Conservation (phyloP, 768 basidiomycete genomes). For the Lactifluus volemus region DNA sequence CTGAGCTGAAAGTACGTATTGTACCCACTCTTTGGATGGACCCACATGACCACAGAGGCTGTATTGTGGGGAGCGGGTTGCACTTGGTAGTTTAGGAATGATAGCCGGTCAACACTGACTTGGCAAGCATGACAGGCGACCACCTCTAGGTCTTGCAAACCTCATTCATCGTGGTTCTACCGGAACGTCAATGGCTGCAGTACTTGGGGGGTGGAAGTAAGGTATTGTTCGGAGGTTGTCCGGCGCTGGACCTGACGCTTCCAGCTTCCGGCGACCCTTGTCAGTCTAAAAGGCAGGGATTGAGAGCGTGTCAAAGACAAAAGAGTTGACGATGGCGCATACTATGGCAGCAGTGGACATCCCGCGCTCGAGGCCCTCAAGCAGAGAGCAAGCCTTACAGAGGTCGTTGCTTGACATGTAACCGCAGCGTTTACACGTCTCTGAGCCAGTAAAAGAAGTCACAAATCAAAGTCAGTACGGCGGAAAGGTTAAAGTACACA, state of each 20-base stretch:
- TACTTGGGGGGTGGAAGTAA: constrained; percentile 40
- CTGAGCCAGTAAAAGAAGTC: constrained; percentile 31
- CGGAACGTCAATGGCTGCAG: constrained; percentile 22
- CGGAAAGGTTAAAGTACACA: constrained; percentile 32
- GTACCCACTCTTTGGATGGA: too few relatives aligned
- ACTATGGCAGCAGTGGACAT: constrained; percentile 41
- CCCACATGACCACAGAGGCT: too few relatives aligned
- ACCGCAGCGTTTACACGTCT: constrained; percentile 86
- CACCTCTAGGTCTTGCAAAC: not conserved
- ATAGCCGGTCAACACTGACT: too few relatives aligned
- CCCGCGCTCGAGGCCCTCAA: constrained; percentile 87
- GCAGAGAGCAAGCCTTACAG: constrained; percentile 88
- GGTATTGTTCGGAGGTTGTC: constrained; percentile 74
- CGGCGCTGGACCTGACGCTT: constrained; percentile 48
- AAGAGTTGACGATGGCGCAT: constrained; percentile 24
- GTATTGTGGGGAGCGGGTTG: too few relatives aligned
- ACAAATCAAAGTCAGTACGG: not conserved
- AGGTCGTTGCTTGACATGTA: constrained; percentile 96
- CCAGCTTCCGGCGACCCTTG: constrained; percentile 53
- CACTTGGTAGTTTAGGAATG: too few relatives aligned
- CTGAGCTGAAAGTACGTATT: too few relatives aligned
- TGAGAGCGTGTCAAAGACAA: constrained; percentile 4
- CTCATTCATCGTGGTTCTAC: not conserved
- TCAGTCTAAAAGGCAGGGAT: constrained; percentile 43
- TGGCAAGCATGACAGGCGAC: too few relatives aligned